Evolutionary conservation across 192 early-diverging fungal species (phyloP).

Genomic region (Mortierella antarctica): DNA sequence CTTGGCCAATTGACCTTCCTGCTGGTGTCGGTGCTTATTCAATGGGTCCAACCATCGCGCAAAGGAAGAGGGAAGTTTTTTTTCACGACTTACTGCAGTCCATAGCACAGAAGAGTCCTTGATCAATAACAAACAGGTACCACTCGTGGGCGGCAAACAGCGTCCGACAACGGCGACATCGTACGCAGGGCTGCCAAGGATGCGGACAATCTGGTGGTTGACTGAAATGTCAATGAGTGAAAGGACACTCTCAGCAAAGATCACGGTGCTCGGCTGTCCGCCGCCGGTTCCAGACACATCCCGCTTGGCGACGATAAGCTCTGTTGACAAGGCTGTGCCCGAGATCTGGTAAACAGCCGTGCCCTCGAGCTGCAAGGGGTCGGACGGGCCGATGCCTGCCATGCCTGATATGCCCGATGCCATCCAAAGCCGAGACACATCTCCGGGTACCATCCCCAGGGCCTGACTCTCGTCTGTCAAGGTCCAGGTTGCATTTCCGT

Average conservation of each 20-base stretch:
- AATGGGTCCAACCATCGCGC: no score
- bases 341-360: neutral
- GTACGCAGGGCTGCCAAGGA: neutral
- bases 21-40: no score
- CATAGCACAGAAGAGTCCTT: neutral
- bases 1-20: conserved; percentile 2
- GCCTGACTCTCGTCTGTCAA: neutral
- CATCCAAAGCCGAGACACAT: neutral
- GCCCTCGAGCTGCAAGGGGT: neutral
- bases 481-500: conserved; percentile 1
- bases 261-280: no score
- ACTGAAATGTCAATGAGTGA: no score
- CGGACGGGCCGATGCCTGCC: neutral
- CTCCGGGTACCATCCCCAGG: neutral
- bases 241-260: no score
- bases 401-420: neutral
- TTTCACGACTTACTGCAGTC: no score
- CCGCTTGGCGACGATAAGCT: neutral
- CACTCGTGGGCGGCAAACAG: neutral
- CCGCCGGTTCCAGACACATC: neutral
- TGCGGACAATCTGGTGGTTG: neutral
- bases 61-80: no score
- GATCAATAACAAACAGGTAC: neutral
- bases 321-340: neutral
- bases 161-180: conserved; percentile 11